Percentiles rank a stretch among this genome's conserved stretches.
These are phyloP conservation scores for Paracamarosporium sp. DNA, from an alignment of 2,329 filamentous ascomycete species.

Conservation along the genomic window DNA sequence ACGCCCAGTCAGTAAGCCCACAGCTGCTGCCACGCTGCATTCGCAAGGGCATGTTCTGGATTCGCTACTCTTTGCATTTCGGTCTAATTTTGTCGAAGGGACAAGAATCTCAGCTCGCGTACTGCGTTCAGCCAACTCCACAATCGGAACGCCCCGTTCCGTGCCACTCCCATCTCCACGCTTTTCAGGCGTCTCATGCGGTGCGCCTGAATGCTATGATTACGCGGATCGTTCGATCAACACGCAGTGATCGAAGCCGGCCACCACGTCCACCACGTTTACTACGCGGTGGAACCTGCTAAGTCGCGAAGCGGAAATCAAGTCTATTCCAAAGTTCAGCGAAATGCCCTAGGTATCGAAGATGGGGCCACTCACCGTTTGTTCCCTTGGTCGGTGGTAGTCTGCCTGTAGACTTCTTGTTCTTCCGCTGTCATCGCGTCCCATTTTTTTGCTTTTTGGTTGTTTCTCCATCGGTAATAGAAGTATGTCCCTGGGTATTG, in stretches of 20 bases:
- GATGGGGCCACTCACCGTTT: slow-evolving; percentile 30
- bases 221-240: not conserved
- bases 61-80: too few species aligned
- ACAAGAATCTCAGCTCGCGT: not conserved
- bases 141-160: not conserved
- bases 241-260: not conserved
- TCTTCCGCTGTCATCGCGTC: slow-evolving; percentile 50
- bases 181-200: not conserved
- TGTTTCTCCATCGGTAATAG: slow-evolving; percentile 43
- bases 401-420: slow-evolving; percentile 53
- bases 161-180: not conserved
- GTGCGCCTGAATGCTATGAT: not conserved
- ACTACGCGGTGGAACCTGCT: not conserved
- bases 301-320: slow-evolving; percentile 9
- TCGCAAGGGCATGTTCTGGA: too few species aligned
- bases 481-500: slow-evolving; percentile 18
- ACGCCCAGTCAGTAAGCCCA: not conserved
- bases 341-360: slow-evolving; percentile 22
- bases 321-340: not conserved
- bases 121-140: not conserved
- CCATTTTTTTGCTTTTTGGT: slow-evolving; percentile 52
- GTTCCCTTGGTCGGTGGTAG: slow-evolving; percentile 42
- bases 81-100: too few species aligned
- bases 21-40: not conserved
- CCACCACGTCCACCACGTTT: not conserved